A percentile compares a stretch with the other conserved stretches of the same genome.
Evolutionary conservation across 2,329 filamentous ascomycete species (phyloP).

Genomic region (Chaetomiaceae sp.): DNA sequence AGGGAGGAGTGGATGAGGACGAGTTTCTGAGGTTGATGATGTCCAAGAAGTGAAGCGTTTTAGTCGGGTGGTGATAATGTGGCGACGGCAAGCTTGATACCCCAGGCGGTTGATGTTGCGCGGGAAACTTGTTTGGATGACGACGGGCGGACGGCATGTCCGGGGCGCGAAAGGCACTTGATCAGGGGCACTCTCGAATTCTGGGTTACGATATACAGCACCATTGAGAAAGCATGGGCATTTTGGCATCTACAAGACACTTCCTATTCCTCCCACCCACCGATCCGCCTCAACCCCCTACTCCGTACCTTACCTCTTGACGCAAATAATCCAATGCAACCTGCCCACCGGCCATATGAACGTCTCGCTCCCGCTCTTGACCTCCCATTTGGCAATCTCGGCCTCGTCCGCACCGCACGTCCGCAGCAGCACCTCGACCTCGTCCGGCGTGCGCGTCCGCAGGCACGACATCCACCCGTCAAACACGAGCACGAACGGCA

Average conservation of each 20-base stretch:
- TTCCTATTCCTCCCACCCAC: neutral
- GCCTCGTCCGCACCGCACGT: conserved; percentile 44
- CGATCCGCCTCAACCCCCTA: neutral
- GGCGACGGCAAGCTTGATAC: conserved; percentile 12
- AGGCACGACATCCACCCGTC: conserved; percentile 66
- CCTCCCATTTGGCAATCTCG: conserved; percentile 40
- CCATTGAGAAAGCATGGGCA: conserved; percentile 18
- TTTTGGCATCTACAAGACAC: conserved; percentile 18
- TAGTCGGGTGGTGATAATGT: too few relatives aligned
- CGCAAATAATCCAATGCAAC: conserved; percentile 50
- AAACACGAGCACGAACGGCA: conserved; percentile 64
- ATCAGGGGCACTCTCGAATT: conserved; percentile 10
- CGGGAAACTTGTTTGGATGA: conserved; percentile 13
- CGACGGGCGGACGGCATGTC: neutral
- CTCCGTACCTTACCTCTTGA: conserved; percentile 31
- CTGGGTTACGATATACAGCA: conserved; percentile 20
- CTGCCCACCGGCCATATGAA: conserved; percentile 50
- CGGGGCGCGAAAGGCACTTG: neutral
- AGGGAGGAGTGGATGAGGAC: conserved; percentile 69
- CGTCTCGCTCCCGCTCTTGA: conserved; percentile 43
- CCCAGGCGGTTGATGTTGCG: conserved; percentile 5
- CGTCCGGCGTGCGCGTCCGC: conserved; percentile 61
- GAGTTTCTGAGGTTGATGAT: conserved; percentile 64
- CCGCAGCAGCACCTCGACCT: conserved; percentile 57
- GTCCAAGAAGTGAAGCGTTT: conserved; percentile 30